These are phyloP conservation scores for Cystofilobasidium bisporidii DNA, from an alignment of 768 basidiomycete species.

Conservation along the genomic window DNA sequence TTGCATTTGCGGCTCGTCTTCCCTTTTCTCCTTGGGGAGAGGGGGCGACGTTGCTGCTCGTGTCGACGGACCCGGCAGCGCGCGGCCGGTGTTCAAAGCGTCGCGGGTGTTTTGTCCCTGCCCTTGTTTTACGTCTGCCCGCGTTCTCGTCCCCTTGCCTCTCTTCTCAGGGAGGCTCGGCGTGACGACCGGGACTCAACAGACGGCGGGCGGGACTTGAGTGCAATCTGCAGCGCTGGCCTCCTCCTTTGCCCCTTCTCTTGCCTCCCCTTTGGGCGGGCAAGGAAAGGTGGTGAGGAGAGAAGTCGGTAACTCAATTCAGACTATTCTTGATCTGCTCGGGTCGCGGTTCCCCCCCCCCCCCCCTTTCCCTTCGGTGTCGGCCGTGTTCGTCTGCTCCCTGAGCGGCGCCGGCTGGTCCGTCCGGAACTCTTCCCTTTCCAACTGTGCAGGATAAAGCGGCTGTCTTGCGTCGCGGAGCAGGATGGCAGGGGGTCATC, in stretches of 20 bases:
- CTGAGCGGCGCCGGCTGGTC: not conserved
- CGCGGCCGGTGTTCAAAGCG: slow-evolving; percentile 9
- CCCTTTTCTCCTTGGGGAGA: no score
- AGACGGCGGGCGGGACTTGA: not conserved
- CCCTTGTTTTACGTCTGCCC: not conserved
- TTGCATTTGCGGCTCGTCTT: no score
- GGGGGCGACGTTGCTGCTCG: not conserved
- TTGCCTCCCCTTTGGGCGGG: no score
- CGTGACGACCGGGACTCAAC: no score
- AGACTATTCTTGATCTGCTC: slow-evolving; percentile 8
- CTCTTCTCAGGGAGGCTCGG: no score
- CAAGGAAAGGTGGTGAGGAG: not conserved
- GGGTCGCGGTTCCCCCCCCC: slow-evolving; percentile 4
- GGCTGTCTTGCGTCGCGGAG: no score
- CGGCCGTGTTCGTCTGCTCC: not conserved
- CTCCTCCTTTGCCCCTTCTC: not conserved
- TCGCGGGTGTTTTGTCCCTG: slow-evolving; percentile 1
- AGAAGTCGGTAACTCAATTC: slow-evolving; percentile 1
- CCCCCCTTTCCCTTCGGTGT: not conserved
- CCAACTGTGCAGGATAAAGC: no score
- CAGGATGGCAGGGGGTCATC: no score
- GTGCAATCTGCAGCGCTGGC: slow-evolving; percentile 4
- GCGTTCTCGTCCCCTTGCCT: not conserved
- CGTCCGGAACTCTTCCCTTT: not conserved
- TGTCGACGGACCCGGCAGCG: no score